Percentiles rank a stretch among this genome's conserved stretches.
These are phyloP conservation scores for Coemansia sp. DNA, from an alignment of 192 early-diverging fungal genomes.

Conservation along the genomic window DNA sequence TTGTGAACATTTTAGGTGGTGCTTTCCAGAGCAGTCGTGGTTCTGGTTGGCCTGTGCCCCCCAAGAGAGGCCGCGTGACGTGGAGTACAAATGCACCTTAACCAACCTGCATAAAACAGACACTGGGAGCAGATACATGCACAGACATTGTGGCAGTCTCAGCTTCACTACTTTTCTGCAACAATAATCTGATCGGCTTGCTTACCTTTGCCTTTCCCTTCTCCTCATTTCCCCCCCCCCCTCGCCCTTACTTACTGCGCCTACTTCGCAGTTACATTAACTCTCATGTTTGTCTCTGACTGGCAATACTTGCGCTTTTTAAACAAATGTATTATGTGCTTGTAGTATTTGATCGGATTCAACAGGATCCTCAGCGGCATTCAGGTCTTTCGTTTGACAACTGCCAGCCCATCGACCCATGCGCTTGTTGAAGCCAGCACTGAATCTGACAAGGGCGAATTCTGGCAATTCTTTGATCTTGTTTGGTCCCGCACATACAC, in stretches of 20 bases:
- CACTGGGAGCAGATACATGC: not conserved
- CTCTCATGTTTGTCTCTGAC: not conserved
- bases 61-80: not conserved
- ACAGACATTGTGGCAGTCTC: not conserved
- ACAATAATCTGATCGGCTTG: constrained; percentile 4
- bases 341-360: constrained; percentile 45
- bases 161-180: not conserved
- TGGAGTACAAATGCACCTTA: not conserved
- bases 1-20: not conserved
- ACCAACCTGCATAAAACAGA: not conserved
- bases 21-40: not conserved
- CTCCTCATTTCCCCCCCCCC: not conserved
- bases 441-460: constrained; percentile 34
- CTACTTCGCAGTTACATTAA: not conserved
- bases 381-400: constrained; percentile 31
- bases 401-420: constrained; percentile 27
- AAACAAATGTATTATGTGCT: not conserved
- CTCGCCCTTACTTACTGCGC: not conserved
- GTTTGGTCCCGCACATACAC: constrained; percentile 41
- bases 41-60: not conserved
- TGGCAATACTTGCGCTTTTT: not conserved
- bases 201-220: not conserved
- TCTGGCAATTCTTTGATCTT: constrained; percentile 43
- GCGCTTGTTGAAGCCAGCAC: constrained; percentile 19
- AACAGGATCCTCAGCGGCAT: constrained; percentile 41